A percentile compares a stretch with the other conserved stretches of the same genome.
Evolutionary conservation across 257 asterid genomes (phyloP).

Genomic region (Gardenia jasminoides): DNA sequence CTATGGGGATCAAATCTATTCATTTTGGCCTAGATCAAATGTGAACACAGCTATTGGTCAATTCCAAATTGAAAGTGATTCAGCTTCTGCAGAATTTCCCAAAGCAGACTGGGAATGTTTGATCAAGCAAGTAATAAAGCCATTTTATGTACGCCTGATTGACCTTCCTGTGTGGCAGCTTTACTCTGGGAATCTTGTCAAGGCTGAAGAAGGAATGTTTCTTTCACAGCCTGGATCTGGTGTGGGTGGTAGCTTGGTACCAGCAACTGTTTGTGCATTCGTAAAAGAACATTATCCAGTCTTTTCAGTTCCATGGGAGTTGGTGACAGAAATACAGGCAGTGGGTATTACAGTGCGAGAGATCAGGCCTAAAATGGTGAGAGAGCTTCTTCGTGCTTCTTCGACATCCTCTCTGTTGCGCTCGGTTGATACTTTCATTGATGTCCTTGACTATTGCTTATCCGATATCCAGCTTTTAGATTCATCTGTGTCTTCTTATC

Average conservation of each 20-base stretch:
- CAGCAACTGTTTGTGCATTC: slow-evolving; percentile 86
- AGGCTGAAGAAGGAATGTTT: slow-evolving; percentile 95
- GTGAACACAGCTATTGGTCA: slow-evolving; percentile 33
- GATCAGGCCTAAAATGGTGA: slow-evolving; percentile 93
- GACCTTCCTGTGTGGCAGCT: slow-evolving; percentile 94
- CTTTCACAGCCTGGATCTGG: slow-evolving; percentile 90
- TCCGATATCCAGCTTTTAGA: slow-evolving; percentile 68
- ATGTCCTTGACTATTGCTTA: slow-evolving; percentile 93
- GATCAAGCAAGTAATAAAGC: slow-evolving; percentile 72
- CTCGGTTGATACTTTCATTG: slow-evolving; percentile 72
- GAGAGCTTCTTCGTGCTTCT: slow-evolving; percentile 81
- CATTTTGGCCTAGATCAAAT: slow-evolving; percentile 87
- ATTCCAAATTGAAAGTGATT: slow-evolving; percentile 36
- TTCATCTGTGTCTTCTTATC: slow-evolving; percentile 39
- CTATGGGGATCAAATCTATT: slow-evolving; percentile 64
- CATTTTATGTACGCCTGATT: slow-evolving; percentile 70
- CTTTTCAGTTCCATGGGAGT: slow-evolving; percentile 95
- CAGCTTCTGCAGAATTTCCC: slow-evolving; percentile 35
- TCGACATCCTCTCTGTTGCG: slow-evolving; percentile 58
- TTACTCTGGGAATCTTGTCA: slow-evolving; percentile 81
- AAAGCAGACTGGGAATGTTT: slow-evolving; percentile 79
- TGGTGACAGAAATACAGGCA: slow-evolving; percentile 86
- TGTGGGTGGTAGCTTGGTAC: slow-evolving; percentile 74
- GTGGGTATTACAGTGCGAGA: slow-evolving; percentile 74
- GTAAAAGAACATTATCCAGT: slow-evolving; percentile 98